A percentile compares a stretch with the other conserved stretches of the same genome.
Conservation (phyloP, 1,284 basidiomycete species). For the Rhizopogon parksii region DNA sequence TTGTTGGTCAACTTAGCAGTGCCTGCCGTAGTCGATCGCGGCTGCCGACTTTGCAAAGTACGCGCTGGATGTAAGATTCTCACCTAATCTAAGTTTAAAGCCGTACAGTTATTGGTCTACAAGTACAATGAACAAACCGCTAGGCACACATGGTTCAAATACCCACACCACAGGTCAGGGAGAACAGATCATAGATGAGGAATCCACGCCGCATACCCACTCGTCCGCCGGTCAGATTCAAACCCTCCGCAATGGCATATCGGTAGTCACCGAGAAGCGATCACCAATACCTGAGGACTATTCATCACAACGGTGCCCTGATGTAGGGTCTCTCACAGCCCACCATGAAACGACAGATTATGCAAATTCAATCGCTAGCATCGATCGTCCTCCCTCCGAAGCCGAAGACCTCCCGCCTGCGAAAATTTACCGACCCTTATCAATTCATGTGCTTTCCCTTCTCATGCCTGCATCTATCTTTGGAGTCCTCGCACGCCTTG, state of each 20-base stretch:
- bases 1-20: not conserved
- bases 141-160: not conserved
- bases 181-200: too few species aligned
- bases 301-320: not conserved
- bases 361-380: constrained; percentile 39
- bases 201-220: not conserved
- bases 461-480: constrained; percentile 74
- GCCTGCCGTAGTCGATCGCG: not conserved
- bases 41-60: not conserved
- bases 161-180: not conserved
- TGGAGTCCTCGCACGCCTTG: constrained; percentile 73
- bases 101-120: not conserved
- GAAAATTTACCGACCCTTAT: constrained; percentile 52
- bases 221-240: not conserved
- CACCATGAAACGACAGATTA: constrained; percentile 30
- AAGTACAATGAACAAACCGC: not conserved
- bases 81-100: not conserved
- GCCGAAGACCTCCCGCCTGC: constrained; percentile 35
- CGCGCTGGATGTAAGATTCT: not conserved
- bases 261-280: not conserved
- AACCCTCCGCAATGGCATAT: too few species aligned
- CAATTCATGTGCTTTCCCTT: constrained; percentile 58
- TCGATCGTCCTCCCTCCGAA: constrained; percentile 47
- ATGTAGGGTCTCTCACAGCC: constrained; percentile 30
- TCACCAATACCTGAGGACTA: not conserved